Percentiles rank a stretch among this genome's conserved stretches.
Conservation (phyloP, 345 rosid genomes). For the Citrus inodora region DNA sequence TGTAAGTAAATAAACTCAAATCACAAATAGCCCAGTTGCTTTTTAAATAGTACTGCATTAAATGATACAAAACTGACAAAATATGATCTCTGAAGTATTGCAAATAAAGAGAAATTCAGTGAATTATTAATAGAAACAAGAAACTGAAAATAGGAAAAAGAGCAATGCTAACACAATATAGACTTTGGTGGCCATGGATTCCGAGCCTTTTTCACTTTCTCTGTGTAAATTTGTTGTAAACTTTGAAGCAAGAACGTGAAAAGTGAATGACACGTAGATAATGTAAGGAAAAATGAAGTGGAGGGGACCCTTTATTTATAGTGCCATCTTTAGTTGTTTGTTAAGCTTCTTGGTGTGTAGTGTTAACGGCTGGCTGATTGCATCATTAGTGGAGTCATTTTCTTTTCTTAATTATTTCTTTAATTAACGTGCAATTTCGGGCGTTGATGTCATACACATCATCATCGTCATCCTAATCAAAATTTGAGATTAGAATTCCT, state of each 20-base stretch:
- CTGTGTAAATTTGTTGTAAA: neutral
- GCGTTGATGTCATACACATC: neutral
- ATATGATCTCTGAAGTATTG: neutral
- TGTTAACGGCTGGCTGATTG: slow-evolving; percentile 3
- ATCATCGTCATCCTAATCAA: neutral
- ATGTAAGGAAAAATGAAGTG: slow-evolving; percentile 5
- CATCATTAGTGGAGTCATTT: slow-evolving; percentile 12
- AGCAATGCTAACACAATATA: slow-evolving; percentile 46
- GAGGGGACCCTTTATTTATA: slow-evolving; percentile 30
- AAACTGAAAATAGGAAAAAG: neutral
- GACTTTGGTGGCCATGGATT: slow-evolving; percentile 54
- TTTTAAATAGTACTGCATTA: neutral
- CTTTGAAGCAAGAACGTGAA: neutral
- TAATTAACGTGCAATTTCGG: neutral
- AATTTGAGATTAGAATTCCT: neutral
- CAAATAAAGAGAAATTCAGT: neutral
- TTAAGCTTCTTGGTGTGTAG: slow-evolving; percentile 6
- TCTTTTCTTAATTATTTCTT: neutral
- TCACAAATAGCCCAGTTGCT: neutral
- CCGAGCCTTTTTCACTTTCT: neutral
- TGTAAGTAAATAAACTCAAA: neutral
- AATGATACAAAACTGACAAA: neutral
- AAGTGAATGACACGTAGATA: neutral
- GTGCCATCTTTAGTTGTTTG: neutral
- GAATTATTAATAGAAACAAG: neutral